Percentiles rank a stretch among this genome's conserved stretches.
Evolutionary conservation across 176 grass and related monocot species (phyloP).

Genomic region (Olyra latifolia): DNA sequence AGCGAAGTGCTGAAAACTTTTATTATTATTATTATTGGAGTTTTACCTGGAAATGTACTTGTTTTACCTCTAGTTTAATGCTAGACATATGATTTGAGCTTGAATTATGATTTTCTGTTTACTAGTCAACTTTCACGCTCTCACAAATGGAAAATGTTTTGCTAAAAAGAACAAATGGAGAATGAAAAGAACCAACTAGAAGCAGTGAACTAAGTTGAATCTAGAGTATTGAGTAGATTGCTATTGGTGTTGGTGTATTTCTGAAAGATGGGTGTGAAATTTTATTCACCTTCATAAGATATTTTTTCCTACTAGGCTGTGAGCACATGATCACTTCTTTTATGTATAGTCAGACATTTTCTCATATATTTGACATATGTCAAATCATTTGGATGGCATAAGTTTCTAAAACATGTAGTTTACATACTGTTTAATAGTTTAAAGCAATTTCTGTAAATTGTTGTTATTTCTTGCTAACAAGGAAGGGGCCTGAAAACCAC

Average conservation of each 20-base stretch:
- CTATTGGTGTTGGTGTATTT: not conserved
- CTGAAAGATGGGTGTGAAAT: not conserved
- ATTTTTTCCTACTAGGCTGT: conserved; percentile 6
- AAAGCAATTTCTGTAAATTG: conserved; percentile 3
- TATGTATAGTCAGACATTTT: conserved; percentile 18
- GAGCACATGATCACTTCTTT: not conserved
- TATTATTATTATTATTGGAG: not conserved
- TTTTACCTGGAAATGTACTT: conserved; percentile 1
- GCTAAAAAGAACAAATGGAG: too few species aligned
- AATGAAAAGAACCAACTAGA: not conserved
- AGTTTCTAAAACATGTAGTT: not conserved
- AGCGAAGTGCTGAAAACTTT: not conserved
- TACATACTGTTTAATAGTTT: conserved; percentile 10
- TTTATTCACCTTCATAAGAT: conserved; percentile 1
- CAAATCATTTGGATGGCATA: not conserved
- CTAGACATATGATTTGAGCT: conserved; percentile 7
- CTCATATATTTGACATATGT: not conserved
- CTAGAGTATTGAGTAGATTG: not conserved
- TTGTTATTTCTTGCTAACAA: conserved; percentile 14
- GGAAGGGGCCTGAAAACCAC: conserved; percentile 14
- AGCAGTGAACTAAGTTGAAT: conserved; percentile 10
- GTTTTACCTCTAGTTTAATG: conserved; percentile 1
- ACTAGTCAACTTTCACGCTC: not conserved
- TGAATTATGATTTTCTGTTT: conserved; percentile 21
- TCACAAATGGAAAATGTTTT: not conserved